Conservation (phyloP, 2,329 filamentous ascomycete genomes). For the Ceratocystis papillata region DNA sequence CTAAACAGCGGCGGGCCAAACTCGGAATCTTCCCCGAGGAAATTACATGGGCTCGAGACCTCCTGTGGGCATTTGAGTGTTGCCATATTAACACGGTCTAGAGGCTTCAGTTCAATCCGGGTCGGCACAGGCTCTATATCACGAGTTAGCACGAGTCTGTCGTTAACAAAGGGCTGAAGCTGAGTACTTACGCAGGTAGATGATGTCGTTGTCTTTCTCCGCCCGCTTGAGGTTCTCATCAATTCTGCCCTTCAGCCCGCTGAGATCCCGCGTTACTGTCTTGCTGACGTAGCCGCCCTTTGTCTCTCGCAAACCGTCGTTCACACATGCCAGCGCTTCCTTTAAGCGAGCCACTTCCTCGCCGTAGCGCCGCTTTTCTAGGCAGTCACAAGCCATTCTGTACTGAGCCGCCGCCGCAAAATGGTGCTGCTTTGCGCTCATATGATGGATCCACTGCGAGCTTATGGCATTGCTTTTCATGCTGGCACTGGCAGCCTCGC, state of each 20-base stretch:
- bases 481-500: slow-evolving; percentile 69
- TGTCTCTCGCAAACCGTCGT: slow-evolving; percentile 75
- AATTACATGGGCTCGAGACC: slow-evolving; percentile 66
- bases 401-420: slow-evolving; percentile 95
- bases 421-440: slow-evolving; percentile 93
- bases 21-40: slow-evolving; percentile 67
- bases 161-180: not conserved
- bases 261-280: slow-evolving; percentile 68
- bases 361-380: slow-evolving; percentile 90
- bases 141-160: not conserved
- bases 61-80: slow-evolving; percentile 66
- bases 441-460: slow-evolving; percentile 94
- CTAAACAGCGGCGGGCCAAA: slow-evolving; percentile 80
- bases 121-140: slow-evolving; percentile 63
- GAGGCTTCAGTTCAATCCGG: slow-evolving; percentile 73
- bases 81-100: slow-evolving; percentile 87
- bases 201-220: slow-evolving; percentile 92
- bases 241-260: slow-evolving; percentile 69
- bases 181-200: slow-evolving; percentile 59
- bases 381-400: slow-evolving; percentile 74
- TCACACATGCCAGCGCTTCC: slow-evolving; percentile 72
- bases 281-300: slow-evolving; percentile 65
- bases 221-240: slow-evolving; percentile 82
- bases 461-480: slow-evolving; percentile 83
- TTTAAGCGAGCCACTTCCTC: slow-evolving; percentile 82